Base-by-base conservation (phyloP, 768 basidiomycete genomes). In the Rickenella mellea region DNA sequence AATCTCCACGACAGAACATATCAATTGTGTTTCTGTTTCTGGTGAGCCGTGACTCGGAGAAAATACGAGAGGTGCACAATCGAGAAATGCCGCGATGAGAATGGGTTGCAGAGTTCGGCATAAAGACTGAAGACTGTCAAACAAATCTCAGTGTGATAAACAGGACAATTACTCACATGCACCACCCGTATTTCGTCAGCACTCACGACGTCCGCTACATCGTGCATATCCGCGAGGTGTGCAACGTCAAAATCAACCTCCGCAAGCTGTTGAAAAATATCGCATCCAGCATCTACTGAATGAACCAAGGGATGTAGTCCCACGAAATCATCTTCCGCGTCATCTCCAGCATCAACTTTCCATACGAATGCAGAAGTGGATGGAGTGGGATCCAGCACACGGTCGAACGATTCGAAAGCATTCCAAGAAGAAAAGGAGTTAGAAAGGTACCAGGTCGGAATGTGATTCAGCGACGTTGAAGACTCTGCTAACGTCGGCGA, bases 21-120 rank as follows among this genome's bases (percentile, higher is more conserved):
- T 62, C 43, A 80, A 65, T 44, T 76, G 71, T 14, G 78, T 58
- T 45, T 85, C 80, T 2, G 70, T 71, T 44, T 80, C 79, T 10
- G 74, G 58, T 2, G 78, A 74, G 24, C 54, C 68, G n/a, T 62
- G 62, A 48, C 70, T 73, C 0, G 86, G 83, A 3, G 80, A 72
- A 61, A 94, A 93, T 2, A 84, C 85, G 11, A 74, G 56, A 2
- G 93, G 88, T 4, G 89, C 88, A 49, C 78, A 77, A 57, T 98
- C 93, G 17, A 98, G 74, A 61, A 90, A 88, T 1, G 85, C 80
- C 17, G 89, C 80, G 2, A 90, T 64, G 9, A 97, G 65, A 8
- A 80, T 80, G 3, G 89, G 71, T 51, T 91, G 77, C n/a, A 98
- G 61, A 11, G 80, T 74, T 40, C 73, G 70, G 43, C 83, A 76